Evolutionary conservation across 495 filamentous ascomycete genomes (phyloP).

Genomic region (Penicillium coffeae): DNA sequence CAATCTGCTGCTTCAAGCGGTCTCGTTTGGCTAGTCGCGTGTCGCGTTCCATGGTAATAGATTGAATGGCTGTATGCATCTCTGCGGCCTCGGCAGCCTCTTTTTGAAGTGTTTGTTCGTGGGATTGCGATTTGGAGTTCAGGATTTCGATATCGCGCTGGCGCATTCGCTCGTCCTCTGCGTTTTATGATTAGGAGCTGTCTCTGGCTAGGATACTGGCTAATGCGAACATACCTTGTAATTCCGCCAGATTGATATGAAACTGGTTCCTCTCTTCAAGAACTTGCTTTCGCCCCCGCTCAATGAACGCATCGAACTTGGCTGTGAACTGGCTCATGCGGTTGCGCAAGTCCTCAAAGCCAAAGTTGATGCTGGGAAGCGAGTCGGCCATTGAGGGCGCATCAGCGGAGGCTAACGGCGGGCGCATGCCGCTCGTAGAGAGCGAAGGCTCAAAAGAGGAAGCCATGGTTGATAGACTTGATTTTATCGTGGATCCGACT

Average conservation of each 20-base stretch:
- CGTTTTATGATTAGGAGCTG: slow-evolving; percentile 17
- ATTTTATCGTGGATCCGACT: not conserved
- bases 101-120: slow-evolving; percentile 76
- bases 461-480: slow-evolving; percentile 9
- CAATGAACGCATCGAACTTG: slow-evolving; percentile 91
- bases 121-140: slow-evolving; percentile 67
- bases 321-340: slow-evolving; percentile 92
- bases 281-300: slow-evolving; percentile 80
- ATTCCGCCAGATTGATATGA: slow-evolving; percentile 79
- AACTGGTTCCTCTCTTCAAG: slow-evolving; percentile 93
- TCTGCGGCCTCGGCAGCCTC: slow-evolving; percentile 84
- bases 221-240: slow-evolving; percentile 64
- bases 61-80: slow-evolving; percentile 75
- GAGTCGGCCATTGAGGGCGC: slow-evolving; percentile 70
- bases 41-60: slow-evolving; percentile 72
- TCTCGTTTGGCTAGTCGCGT: slow-evolving; percentile 68
- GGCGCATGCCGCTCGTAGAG: slow-evolving; percentile 70
- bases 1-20: slow-evolving; percentile 71
- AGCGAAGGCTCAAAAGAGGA: slow-evolving; percentile 72
- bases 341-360: slow-evolving; percentile 91
- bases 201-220: not conserved
- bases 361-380: slow-evolving; percentile 88
- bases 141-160: slow-evolving; percentile 83
- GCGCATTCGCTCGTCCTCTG: slow-evolving; percentile 89
- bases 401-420: slow-evolving; percentile 55